Conservation (phyloP, 1,284 basidiomycete species). For the Malassezia yamatoensis region DNA sequence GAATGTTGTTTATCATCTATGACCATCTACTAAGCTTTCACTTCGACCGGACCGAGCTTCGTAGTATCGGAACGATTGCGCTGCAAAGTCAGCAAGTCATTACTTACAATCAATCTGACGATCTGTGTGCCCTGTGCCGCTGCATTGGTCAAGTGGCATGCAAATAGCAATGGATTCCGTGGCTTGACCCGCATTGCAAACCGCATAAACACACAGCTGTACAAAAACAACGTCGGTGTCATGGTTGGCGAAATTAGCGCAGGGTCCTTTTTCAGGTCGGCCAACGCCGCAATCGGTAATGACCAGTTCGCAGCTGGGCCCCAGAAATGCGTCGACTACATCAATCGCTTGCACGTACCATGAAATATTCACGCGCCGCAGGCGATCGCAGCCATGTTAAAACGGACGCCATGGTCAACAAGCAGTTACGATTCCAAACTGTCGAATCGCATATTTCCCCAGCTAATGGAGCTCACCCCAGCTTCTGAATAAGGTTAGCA, state of each 20-base stretch:
- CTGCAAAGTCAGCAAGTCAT: too few relatives aligned
- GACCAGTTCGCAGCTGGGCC: constrained; percentile 48
- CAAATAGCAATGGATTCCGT: constrained; percentile 44
- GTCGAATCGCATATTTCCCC: not conserved
- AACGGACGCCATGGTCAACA: constrained; percentile 22
- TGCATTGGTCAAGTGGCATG: constrained; percentile 43
- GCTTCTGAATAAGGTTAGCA: too few relatives aligned
- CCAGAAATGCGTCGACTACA: constrained; percentile 45
- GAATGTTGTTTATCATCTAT: not conserved
- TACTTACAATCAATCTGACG: constrained; percentile 32
- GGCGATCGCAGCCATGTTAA: constrained; percentile 41
- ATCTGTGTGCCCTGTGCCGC: constrained; percentile 37
- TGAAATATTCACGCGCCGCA: constrained; percentile 44
- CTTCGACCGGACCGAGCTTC: too few relatives aligned
- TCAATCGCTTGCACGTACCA: constrained; percentile 25
- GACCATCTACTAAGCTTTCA: too few relatives aligned
- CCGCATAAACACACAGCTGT: constrained; percentile 44
- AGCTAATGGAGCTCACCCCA: not conserved
- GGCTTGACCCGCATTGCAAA: constrained; percentile 46
- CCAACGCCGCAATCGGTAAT: constrained; percentile 43
- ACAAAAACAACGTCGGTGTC: constrained; percentile 36
- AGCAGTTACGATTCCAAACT: too few relatives aligned
- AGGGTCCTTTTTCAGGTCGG: constrained; percentile 43
- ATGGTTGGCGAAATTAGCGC: constrained; percentile 45
- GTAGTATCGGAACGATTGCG: too few relatives aligned